Percentiles rank a stretch among this genome's conserved stretches.
phyloP scores from a whole-genome alignment of 2,329 filamentous ascomycete species.

The Tolypocladium tundrense region DNA sequence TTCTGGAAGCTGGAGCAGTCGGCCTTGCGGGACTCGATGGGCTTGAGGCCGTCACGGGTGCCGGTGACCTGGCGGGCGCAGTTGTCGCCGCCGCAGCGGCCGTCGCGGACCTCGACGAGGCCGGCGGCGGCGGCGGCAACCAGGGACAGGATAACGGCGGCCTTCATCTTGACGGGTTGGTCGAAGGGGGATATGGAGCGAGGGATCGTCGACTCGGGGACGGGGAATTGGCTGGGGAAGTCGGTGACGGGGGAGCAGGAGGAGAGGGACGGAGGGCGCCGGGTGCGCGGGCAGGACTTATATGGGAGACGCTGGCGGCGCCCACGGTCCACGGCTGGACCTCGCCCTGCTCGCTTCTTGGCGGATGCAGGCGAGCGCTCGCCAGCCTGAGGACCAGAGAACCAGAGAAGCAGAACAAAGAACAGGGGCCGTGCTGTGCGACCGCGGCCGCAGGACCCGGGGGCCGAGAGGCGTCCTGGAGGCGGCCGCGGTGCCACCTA shows the following conservation, averaged over 20 bases:
- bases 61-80: conserved; percentile 36
- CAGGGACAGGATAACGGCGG: conserved; percentile 25
- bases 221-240: background rate
- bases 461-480: background rate
- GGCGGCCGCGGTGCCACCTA: conserved; percentile 13
- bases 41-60: conserved; percentile 24
- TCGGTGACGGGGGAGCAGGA: background rate
- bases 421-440: background rate
- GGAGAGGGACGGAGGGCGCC: background rate
- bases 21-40: conserved; percentile 23
- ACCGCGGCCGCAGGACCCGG: background rate
- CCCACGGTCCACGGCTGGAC: background rate
- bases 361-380: background rate
- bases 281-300: background rate
- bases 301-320: background rate
- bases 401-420: no score
- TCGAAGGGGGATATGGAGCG: background rate
- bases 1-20: conserved; percentile 30
- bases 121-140: conserved; percentile 24
- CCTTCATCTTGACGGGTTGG: conserved; percentile 26
- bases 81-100: conserved; percentile 29
- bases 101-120: conserved; percentile 24
- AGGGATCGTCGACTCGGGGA: background rate
- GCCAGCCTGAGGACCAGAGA: background rate
- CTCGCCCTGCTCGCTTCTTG: background rate